These are phyloP conservation scores for Ophiosphaerella korrae DNA, from an alignment of 2,329 filamentous ascomycete genomes.

Conservation along the genomic window DNA sequence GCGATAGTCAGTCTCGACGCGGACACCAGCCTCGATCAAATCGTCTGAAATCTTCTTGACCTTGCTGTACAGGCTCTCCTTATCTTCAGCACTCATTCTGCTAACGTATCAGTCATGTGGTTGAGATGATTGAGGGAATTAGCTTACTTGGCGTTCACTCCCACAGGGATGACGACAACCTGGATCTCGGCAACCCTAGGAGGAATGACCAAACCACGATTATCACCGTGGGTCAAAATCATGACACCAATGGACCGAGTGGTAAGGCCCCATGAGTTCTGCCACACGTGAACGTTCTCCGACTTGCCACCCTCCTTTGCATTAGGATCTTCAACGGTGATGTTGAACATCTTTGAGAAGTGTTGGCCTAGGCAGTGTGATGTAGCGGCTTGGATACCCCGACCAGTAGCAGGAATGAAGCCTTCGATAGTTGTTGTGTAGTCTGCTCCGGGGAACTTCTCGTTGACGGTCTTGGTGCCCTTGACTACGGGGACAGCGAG, in stretches of 20 bases:
- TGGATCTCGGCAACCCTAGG: constrained; percentile 88
- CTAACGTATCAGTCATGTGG: constrained; percentile 5
- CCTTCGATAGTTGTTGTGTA: constrained; percentile 98
- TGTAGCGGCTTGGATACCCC: constrained; percentile 95
- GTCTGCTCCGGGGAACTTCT: constrained; percentile 95
- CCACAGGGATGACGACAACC: constrained; percentile 86
- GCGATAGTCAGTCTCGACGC: constrained; percentile 80
- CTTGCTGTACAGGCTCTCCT: constrained; percentile 74
- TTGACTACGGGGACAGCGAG: constrained; percentile 94
- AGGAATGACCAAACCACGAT: constrained; percentile 92
- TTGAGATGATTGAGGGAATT: not conserved
- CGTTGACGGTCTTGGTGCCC: constrained; percentile 93
- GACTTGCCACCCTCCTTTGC: constrained; percentile 66
- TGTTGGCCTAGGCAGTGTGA: constrained; percentile 96
- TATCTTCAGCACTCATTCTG: constrained; percentile 68
- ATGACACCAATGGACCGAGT: constrained; percentile 98
- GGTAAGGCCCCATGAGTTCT: constrained; percentile 98
- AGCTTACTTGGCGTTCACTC: constrained; percentile 83
- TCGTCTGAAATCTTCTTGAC: constrained; percentile 72
- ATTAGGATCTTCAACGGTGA: constrained; percentile 90
- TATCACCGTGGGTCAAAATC: constrained; percentile 97
- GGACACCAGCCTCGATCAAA: constrained; percentile 74
- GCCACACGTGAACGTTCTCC: constrained; percentile 85
- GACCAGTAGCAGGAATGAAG: constrained; percentile 92
- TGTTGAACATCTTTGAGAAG: constrained; percentile 99